A percentile compares a stretch with the other conserved stretches of the same genome.
Conservation (phyloP, 371 early-diverging fungal species). For the Dentiscutata heterogama region DNA sequence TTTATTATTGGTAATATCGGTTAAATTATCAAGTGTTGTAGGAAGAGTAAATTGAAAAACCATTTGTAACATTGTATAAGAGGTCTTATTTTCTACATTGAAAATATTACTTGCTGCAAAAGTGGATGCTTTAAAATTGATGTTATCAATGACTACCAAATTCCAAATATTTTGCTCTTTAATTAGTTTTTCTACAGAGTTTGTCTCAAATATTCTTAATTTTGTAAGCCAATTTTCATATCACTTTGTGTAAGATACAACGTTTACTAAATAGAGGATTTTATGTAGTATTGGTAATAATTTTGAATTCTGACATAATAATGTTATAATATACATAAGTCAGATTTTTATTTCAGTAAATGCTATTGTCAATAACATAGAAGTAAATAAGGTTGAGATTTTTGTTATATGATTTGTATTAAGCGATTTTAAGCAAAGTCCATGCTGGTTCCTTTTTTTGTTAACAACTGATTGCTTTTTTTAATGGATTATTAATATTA, state of each 20-base stretch:
- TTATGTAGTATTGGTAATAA: neutral
- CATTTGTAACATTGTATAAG: no score
- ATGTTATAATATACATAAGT: neutral
- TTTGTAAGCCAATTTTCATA: neutral
- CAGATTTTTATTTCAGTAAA: slow-evolving; percentile 3
- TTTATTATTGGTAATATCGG: no score
- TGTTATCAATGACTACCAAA: slow-evolving; percentile 5
- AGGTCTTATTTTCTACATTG: no score
- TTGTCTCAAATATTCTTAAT: neutral
- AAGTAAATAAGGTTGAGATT: neutral
- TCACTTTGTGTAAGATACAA: neutral
- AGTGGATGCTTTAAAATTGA: neutral
- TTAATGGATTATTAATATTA: neutral
- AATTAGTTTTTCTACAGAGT: neutral
- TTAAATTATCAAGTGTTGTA: no score
- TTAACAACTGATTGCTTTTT: neutral
- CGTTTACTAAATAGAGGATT: neutral
- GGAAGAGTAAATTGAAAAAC: no score
- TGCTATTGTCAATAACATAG: neutral
- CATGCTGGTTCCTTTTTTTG: neutral
- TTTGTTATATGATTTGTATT: neutral
- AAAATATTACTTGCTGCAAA: no score
- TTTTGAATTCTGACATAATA: neutral
- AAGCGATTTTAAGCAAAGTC: no score
- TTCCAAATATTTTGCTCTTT: slow-evolving; percentile 10